A percentile compares a stretch with the other conserved stretches of the same genome.
These are phyloP conservation scores for Suillus variegatus DNA, from an alignment of 768 basidiomycete genomes.

Conservation along the genomic window DNA sequence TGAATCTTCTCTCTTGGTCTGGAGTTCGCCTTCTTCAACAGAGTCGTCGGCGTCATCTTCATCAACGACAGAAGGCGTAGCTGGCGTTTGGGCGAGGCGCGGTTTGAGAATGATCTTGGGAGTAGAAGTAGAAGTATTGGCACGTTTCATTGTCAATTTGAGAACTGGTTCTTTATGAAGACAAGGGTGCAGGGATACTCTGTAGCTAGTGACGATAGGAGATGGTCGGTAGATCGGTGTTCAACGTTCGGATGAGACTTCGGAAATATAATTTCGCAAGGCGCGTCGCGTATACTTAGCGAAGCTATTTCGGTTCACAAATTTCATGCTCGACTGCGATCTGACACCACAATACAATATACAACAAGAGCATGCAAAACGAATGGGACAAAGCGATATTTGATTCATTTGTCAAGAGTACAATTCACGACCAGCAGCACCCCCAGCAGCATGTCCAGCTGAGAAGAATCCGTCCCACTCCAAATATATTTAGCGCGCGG, in stretches of 20 bases:
- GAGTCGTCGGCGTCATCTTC: conserved; percentile 19
- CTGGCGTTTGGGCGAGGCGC: conserved; percentile 27
- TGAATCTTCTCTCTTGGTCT: conserved; percentile 32
- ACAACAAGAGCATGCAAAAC: not conserved
- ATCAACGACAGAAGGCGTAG: conserved; percentile 18
- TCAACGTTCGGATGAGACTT: not conserved
- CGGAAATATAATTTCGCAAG: not conserved
- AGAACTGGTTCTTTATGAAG: not conserved
- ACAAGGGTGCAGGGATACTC: not conserved
- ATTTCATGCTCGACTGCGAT: not conserved
- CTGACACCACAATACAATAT: not conserved
- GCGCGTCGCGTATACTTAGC: not conserved
- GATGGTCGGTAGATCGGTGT: not conserved
- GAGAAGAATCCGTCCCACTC: conserved; percentile 7
- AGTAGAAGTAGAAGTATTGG: conserved; percentile 19
- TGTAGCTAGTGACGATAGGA: not conserved
- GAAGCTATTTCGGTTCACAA: not conserved
- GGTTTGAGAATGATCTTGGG: conserved; percentile 46
- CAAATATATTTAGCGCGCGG: conserved; percentile 1
- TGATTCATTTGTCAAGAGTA: conserved; percentile 14
- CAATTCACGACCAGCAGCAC: conserved; percentile 10
- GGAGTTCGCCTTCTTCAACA: conserved; percentile 24
- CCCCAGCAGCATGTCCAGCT: conserved; percentile 10
- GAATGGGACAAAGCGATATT: conserved; percentile 9
- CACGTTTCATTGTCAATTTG: conserved; percentile 24